Evolutionary conservation across 148 eudicot species (phyloP).

Genomic region (Gaultheria prostrata): DNA sequence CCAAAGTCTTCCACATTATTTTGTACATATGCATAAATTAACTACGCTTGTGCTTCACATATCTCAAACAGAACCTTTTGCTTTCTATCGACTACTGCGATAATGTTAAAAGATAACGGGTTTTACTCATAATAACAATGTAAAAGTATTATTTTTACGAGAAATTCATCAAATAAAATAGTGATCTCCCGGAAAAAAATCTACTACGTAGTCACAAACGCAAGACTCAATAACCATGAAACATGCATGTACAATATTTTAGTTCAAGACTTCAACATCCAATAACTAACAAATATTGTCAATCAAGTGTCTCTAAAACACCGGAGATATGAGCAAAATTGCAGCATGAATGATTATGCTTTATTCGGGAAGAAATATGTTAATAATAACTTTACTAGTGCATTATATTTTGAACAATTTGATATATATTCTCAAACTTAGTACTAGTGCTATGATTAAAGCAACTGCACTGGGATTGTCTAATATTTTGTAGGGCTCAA

Average conservation of each 20-base stretch:
- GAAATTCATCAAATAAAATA: not conserved
- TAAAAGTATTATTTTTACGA: not conserved
- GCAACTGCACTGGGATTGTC: not conserved
- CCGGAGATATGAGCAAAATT: not conserved
- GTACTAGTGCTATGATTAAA: constrained; percentile 16
- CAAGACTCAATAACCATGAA: not conserved
- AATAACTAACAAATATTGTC: not conserved
- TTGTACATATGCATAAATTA: not conserved
- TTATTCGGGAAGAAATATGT: not conserved
- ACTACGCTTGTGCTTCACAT: not conserved
- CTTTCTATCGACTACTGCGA: not conserved
- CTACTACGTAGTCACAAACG: too few relatives aligned
- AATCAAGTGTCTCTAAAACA: not conserved
- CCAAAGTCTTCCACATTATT: not conserved
- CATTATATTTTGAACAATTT: not conserved
- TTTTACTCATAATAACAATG: not conserved
- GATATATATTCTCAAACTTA: not conserved
- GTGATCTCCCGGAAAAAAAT: too few relatives aligned
- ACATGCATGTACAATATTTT: too few relatives aligned
- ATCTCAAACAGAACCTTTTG: not conserved
- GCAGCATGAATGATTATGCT: not conserved
- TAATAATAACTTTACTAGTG: not conserved
- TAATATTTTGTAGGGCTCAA: constrained; percentile 16
- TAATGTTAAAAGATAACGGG: not conserved
- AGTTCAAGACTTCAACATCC: not conserved